Evolutionary conservation across 768 basidiomycete species (phyloP), one percentile per base, ranked within the genome.

Genomic region (Collybia sordida): DNA sequence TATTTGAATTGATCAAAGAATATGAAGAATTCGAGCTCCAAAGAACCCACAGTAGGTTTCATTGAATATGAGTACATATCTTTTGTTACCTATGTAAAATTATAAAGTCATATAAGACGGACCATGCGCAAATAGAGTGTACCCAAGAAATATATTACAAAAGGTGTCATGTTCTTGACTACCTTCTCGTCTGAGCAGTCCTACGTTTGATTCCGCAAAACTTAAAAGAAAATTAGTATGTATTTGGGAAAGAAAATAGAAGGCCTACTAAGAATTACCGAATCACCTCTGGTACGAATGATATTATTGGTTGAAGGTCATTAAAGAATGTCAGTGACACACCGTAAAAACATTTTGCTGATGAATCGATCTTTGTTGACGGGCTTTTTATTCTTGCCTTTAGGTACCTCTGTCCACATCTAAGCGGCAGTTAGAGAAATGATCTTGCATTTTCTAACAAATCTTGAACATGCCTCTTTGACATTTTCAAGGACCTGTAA

Each of bases 401-500:
- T 98, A 17, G 97, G 97, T 41, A 86, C 69, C 68, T 99, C 97
- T 18, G 95, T 98, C 97, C 97, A 98, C 96, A 98, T 98, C 93
- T 99, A 41, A 12, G 41, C 28, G 15, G 11, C 19, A 31, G 38
- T 61, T 18, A 63, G 47, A 38, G 12, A 14, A 42, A 12, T 39
- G 37, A 9, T 1, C 18, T 37, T 25, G 12, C 4, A 19, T 14
- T 25, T 14, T 43, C 17, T 15, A 49, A 44, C 23, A 28, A 22
- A 21, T 14, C 23, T 12, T 44, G 57, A 80, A 25, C 35, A 55
- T 62, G 82, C 94, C 86, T 98, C 95, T 70, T 98, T 98, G 42
- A 97, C 95, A 64, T 98, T 98, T 73, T 98, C 96, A 52, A 98
- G 78, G 15, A 96, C 93, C 93, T 95, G 53, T 0, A 52, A 37